Base-by-base conservation (phyloP, 2,329 filamentous ascomycete species). In the Cercospora sp. region DNA sequence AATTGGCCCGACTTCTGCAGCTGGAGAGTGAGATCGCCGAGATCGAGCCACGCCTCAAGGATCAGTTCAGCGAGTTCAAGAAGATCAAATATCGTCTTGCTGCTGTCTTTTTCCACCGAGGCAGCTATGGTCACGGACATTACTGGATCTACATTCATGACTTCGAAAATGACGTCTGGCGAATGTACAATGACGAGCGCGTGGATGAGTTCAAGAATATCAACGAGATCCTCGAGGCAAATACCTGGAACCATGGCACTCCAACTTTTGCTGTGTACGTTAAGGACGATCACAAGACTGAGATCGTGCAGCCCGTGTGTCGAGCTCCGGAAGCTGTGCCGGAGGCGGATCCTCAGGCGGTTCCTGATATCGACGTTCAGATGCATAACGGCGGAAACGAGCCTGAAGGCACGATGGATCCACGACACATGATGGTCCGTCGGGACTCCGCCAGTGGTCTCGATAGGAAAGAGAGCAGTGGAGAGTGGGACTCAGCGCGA, bases 81-180 rank as follows among this genome's bases (percentile, higher is more conserved):
- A 82, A 87, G 28, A 83, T 92, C 58, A 87, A 90, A 10, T 99
- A 98, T 78, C 88, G 88, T 13, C 86, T 99, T 4, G 94, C 97
- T 73, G 92, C 94, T 0, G 91, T 97, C 33, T 96, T 99, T 76
- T 94, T 97, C 74, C 95, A 99, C 78, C 89, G 91, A 20, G 92
- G 92, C 33, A 83, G 84, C 8, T 75, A 79, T 1, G 75, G 76
- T 13, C 85, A 86, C 31, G 95, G 95, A 0, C 95, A 99, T 79
- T 99, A 98, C 81, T 97, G 93, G 90, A 93, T 97, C 55, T 97
- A 94, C 86, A 96, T 99, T 71, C 91, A 89, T 76, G 95, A 98
- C 81, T 96, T 96, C 78, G 87, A 90, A 71, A 87, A 88, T 58
- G 82, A 89, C 39, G 83, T 94, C 20, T 99, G 95, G 94, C 90